Evolutionary conservation across 805 yeast genomes (phyloP).

Genomic region (Zygotorulaspora sp.): DNA sequence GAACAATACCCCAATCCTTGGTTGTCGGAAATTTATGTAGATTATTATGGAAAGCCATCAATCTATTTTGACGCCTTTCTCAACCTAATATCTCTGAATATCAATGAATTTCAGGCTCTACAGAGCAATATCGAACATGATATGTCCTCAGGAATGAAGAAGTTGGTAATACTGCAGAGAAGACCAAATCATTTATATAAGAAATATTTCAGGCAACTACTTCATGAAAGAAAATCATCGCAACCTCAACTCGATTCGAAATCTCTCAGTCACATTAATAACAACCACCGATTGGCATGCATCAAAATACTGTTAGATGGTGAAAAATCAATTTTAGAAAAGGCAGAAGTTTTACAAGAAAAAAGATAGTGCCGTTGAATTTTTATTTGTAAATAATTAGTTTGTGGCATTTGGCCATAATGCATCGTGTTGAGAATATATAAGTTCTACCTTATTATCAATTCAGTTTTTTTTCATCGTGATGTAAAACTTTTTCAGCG

Average conservation of each 20-base stretch:
- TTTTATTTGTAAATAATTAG: not conserved
- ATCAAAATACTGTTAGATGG: conserved; percentile 7
- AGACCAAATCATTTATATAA: not conserved
- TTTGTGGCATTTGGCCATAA: not conserved
- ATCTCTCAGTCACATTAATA: not conserved
- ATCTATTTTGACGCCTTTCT: conserved; percentile 42
- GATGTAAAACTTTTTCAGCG: conserved; percentile 6
- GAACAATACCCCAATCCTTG: conserved; percentile 34
- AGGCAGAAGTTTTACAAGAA: no score
- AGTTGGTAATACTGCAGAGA: conserved; percentile 4
- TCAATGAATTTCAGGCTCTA: conserved; percentile 21
- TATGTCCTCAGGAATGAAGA: conserved; percentile 1
- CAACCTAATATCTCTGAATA: conserved; percentile 34
- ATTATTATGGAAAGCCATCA: conserved; percentile 43
- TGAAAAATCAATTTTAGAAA: conserved; percentile 6
- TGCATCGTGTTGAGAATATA: no score
- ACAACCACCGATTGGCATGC: conserved; percentile 1
- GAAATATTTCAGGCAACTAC: conserved; percentile 2
- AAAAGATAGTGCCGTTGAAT: no score
- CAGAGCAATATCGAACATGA: conserved; percentile 5
- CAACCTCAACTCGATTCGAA: not conserved
- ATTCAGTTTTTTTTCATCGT: conserved; percentile 1
- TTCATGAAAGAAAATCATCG: not conserved
- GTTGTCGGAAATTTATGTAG: conserved; percentile 42
- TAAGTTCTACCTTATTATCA: no score